Conservation (phyloP, 768 basidiomycete species). For the Mycena polygramma region DNA sequence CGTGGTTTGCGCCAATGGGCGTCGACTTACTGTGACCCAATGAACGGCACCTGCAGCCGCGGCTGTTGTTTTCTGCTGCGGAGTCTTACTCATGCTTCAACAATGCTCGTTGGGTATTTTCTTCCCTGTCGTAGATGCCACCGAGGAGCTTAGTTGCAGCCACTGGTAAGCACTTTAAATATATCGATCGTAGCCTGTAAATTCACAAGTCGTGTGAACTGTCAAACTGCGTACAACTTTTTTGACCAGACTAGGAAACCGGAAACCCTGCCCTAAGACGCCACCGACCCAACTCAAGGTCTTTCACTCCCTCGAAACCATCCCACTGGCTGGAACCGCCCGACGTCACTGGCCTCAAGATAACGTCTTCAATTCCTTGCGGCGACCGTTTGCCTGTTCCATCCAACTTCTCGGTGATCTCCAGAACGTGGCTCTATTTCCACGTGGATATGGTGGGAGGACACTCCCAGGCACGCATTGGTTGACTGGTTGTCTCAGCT, state of each 20-base stretch:
- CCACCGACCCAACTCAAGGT: neutral
- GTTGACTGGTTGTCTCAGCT: neutral
- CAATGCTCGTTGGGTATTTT: slow-evolving; percentile 15
- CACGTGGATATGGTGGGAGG: slow-evolving; percentile 25
- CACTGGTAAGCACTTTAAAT: slow-evolving; percentile 17
- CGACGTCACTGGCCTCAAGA: slow-evolving; percentile 14
- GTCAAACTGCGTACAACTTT: slow-evolving; percentile 2
- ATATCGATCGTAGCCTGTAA: slow-evolving; percentile 5
- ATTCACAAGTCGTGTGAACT: neutral
- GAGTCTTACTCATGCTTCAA: neutral
- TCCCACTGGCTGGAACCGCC: neutral
- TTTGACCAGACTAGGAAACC: neutral
- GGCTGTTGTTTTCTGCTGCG: neutral
- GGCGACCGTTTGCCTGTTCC: neutral
- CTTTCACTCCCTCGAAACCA: neutral
- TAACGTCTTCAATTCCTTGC: slow-evolving; percentile 14
- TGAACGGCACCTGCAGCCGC: neutral
- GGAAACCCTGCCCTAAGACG: neutral
- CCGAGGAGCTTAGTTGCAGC: slow-evolving; percentile 11
- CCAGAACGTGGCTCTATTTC: slow-evolving; percentile 22
- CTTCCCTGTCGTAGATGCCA: slow-evolving; percentile 4
- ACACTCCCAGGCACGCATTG: slow-evolving; percentile 26
- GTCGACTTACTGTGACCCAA: no score
- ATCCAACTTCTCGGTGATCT: slow-evolving; percentile 17
- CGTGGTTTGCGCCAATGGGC: slow-evolving; percentile 7